Evolutionary conservation across 306 rosid genomes (phyloP), one percentile per base, ranked within the genome.

Genomic region (Prunus salicina): DNA sequence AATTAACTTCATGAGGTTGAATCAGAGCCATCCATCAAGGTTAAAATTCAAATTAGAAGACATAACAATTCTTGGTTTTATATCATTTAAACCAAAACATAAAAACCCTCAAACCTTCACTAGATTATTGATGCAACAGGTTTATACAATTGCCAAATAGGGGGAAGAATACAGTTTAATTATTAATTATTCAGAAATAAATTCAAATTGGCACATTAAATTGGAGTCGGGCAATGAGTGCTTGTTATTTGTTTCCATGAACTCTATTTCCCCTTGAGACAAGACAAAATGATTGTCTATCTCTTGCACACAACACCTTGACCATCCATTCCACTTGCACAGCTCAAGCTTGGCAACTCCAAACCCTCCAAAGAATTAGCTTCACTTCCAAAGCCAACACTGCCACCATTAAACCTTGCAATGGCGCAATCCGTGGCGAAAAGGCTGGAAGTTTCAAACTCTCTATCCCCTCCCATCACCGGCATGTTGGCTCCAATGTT

Each of bases 351-450:
- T 51, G 87, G 88, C 27, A 82, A 51, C 64, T 74, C 71, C 75
- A 72, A 75, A 64, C 41, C 64, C 64, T 76, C 79, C 67, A 56
- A 73, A 19, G 27, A 34, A 62, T 34, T 24, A 10, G 15, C 71
- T 25, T 69, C 80, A 10, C 65, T 62, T 22, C 45, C 71, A 61
- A 18, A 64, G 27, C 20, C 67, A 18, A 55, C 14, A 55, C 13
- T 19, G 67, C 3, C 5, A 10, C 76, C 84, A 11, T 38, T 53
- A 30, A 88, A 92, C 25, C 72, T 80, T 38, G 88, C 79, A 32
- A 85, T 84, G 8, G 86, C 82, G 22, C 97, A 92, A 3, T 92
- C 91, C 0, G 91, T 49, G 18, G 88, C 73, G 19, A 85, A 85
- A 72, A 89, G 47, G 46, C 47, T 72, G 0, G 97, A 75, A 19